A percentile compares a stretch with the other conserved stretches of the same genome.
Conservation (phyloP, 2,329 filamentous ascomycete genomes). For the Leptographium radiaticola region DNA sequence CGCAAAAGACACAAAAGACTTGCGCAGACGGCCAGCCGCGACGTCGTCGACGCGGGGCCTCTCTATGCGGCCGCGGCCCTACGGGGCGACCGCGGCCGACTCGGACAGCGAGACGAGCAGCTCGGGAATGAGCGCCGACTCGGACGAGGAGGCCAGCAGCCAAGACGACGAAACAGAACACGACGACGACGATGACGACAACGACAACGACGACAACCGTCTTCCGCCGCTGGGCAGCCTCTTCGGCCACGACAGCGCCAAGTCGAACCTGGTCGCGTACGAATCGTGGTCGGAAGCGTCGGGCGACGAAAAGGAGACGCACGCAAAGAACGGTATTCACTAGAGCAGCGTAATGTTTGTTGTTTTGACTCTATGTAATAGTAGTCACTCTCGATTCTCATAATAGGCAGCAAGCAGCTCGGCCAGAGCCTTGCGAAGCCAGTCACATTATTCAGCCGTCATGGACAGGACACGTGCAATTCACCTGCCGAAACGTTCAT, state of each 20-base stretch:
- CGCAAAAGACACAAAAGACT: too few relatives aligned
- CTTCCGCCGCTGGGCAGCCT: background rate
- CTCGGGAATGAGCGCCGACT: constrained; percentile 4
- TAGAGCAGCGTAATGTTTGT: too few relatives aligned
- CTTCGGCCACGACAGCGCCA: background rate
- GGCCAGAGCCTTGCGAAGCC: too few relatives aligned
- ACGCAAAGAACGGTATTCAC: background rate
- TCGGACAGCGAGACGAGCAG: constrained; percentile 11
- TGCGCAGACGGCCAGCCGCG: too few relatives aligned
- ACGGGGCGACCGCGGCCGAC: background rate
- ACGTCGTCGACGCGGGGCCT: too few relatives aligned
- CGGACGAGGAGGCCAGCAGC: background rate
- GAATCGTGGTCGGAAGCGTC: constrained; percentile 14
- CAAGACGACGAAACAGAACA: background rate
- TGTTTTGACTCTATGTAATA: too few relatives aligned
- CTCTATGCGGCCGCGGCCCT: too few relatives aligned
- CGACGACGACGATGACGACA: background rate
- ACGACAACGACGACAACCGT: background rate
- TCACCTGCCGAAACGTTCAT: background rate
- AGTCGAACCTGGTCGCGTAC: constrained; percentile 11
- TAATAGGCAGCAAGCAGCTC: too few relatives aligned
- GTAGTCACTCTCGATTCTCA: too few relatives aligned
- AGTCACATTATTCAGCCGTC: too few relatives aligned
- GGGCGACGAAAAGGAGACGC: constrained; percentile 1
- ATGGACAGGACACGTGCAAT: too few relatives aligned